phyloP scores from a whole-genome alignment of 2,329 filamentous ascomycete genomes.

The Neoscytalidium dimidiatum region DNA sequence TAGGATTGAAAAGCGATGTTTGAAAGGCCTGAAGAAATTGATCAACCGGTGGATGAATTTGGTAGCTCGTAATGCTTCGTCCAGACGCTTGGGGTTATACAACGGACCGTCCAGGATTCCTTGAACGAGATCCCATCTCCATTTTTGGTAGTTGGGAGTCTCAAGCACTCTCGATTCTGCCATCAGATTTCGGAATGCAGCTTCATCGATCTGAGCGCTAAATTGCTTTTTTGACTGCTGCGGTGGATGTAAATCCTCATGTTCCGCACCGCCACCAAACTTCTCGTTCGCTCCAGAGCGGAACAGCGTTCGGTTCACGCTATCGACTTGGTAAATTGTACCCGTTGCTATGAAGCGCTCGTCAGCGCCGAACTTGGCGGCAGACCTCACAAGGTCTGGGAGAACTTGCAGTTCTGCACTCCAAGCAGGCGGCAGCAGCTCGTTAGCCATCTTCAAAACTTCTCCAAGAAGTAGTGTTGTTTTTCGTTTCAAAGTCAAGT shows the following conservation, averaged over 20 bases:
- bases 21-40: slow-evolving; percentile 95
- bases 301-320: slow-evolving; percentile 89
- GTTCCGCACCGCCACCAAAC: slow-evolving; percentile 42
- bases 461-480: slow-evolving; percentile 89
- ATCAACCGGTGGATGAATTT: slow-evolving; percentile 95
- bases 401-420: slow-evolving; percentile 85
- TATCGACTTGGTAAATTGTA: slow-evolving; percentile 97
- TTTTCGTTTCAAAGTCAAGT: slow-evolving; percentile 76
- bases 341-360: slow-evolving; percentile 79
- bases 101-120: slow-evolving; percentile 91
- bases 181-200: slow-evolving; percentile 62
- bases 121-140: slow-evolving; percentile 95
- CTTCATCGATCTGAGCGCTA: slow-evolving; percentile 64
- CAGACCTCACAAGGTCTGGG: slow-evolving; percentile 78
- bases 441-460: slow-evolving; percentile 84
- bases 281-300: slow-evolving; percentile 62
- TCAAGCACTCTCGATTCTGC: slow-evolving; percentile 83
- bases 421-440: slow-evolving; percentile 77
- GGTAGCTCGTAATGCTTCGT: slow-evolving; percentile 90
- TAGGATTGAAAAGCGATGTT: slow-evolving; percentile 88
- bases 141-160: slow-evolving; percentile 89
- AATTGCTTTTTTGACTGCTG: slow-evolving; percentile 44
- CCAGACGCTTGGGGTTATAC: slow-evolving; percentile 84
- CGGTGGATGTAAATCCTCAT: slow-evolving; percentile 24
- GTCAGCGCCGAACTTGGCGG: slow-evolving; percentile 70